Conservation (phyloP, 1,284 basidiomycete species). For the Hypsizygus ulmarius region DNA sequence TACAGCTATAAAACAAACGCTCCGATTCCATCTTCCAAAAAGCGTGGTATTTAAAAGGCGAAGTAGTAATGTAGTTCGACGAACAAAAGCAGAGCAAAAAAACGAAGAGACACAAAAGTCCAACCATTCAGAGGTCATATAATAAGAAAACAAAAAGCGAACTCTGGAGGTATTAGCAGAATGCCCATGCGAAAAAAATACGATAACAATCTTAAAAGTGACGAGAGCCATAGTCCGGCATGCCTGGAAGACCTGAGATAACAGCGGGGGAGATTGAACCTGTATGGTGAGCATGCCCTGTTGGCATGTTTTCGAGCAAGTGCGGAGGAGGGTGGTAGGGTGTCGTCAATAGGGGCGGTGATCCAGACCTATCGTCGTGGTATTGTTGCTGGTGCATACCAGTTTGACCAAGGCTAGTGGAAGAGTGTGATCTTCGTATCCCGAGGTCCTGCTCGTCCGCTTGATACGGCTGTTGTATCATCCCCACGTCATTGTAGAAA, state of each 20-base stretch:
- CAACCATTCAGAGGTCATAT: no score
- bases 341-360: slow-evolving; percentile 34
- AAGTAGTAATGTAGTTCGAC: slow-evolving; percentile 8
- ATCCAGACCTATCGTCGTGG: slow-evolving; percentile 17
- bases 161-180: no score
- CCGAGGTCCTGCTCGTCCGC: slow-evolving; percentile 10
- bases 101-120: no score
- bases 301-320: slow-evolving; percentile 11
- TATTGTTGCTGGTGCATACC: slow-evolving; percentile 8
- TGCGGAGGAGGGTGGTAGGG: slow-evolving; percentile 34
- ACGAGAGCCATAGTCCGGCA: slow-evolving; percentile 3
- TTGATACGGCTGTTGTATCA: slow-evolving; percentile 14
- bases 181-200: background rate
- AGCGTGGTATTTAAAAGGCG: slow-evolving; percentile 4
- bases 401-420: background rate
- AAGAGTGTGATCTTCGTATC: slow-evolving; percentile 6
- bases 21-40: background rate
- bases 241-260: slow-evolving; percentile 5
- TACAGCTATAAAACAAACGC: slow-evolving; percentile 17
- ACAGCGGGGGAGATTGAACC: slow-evolving; percentile 9
- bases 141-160: no score
- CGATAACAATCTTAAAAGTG: slow-evolving; percentile 4
- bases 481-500: slow-evolving; percentile 22
- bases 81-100: background rate
- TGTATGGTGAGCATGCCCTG: slow-evolving; percentile 5